Conservation (phyloP, 495 filamentous ascomycete genomes). For the Neurospora hispaniola region DNA sequence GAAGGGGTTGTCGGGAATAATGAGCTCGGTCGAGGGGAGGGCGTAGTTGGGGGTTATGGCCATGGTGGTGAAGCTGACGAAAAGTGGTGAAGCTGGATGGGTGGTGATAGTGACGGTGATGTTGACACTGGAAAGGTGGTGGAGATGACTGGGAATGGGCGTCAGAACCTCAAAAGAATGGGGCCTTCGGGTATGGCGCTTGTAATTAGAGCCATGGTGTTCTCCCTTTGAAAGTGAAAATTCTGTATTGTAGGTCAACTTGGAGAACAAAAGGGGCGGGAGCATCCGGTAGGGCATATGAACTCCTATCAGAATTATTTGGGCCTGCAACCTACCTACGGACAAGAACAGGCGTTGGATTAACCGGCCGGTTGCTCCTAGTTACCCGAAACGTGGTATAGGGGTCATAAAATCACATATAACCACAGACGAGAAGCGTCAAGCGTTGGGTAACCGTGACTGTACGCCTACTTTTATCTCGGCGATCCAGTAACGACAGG, state of each 20-base stretch:
- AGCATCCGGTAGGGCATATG: background rate
- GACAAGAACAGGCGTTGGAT: background rate
- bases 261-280: background rate
- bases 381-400: background rate
- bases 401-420: background rate
- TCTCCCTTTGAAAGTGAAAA: background rate
- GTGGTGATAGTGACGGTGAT: too few species aligned
- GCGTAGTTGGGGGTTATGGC: background rate
- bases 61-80: background rate
- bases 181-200: background rate
- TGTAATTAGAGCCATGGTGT: background rate
- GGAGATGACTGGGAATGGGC: background rate
- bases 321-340: background rate
- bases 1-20: background rate
- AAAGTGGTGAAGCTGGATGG: background rate
- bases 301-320: background rate
- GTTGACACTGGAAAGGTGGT: background rate
- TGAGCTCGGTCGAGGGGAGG: background rate
- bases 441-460: background rate
- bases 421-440: background rate
- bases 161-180: background rate
- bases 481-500: background rate
- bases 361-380: background rate
- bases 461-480: background rate
- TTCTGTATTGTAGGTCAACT: background rate